Evolutionary conservation across 2,329 filamentous ascomycete species (phyloP).

Genomic region (Exophiala calicioides): DNA sequence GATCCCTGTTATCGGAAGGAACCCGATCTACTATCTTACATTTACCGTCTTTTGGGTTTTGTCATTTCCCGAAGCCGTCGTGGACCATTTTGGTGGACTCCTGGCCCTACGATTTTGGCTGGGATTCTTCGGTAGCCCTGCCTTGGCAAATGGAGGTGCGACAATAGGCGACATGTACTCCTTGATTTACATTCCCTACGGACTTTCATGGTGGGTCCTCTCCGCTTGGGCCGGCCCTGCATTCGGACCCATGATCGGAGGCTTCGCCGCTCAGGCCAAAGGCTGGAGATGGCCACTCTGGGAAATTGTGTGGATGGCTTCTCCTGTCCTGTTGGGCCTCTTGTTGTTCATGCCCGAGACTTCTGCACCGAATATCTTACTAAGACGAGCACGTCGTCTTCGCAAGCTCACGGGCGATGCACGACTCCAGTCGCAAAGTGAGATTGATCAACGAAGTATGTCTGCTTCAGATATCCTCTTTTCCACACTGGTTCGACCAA

Average conservation of each 20-base stretch:
- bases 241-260: conserved; percentile 45
- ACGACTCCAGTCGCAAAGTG: conserved; percentile 60
- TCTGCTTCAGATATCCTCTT: conserved; percentile 43
- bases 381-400: conserved; percentile 43
- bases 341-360: conserved; percentile 38
- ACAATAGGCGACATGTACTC: conserved; percentile 46
- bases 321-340: conserved; percentile 37
- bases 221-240: conserved; percentile 48
- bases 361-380: conserved; percentile 42
- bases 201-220: conserved; percentile 61
- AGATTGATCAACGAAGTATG: conserved; percentile 61
- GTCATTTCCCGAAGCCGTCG: conserved; percentile 64
- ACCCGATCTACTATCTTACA: conserved; percentile 65
- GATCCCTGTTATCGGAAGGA: conserved; percentile 66
- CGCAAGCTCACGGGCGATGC: conserved; percentile 55
- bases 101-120: conserved; percentile 65
- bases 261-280: conserved; percentile 41
- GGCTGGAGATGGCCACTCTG: conserved; percentile 46
- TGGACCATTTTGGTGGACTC: conserved; percentile 63
- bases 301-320: conserved; percentile 43
- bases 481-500: conserved; percentile 62
- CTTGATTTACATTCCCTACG: conserved; percentile 57
- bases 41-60: conserved; percentile 69
- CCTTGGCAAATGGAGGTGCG: conserved; percentile 59
- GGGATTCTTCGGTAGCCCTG: conserved; percentile 66